Evolutionary conservation across 257 asterid species (phyloP), one percentile per base, ranked within the genome.

Genomic region (Penstemon newberryi): DNA sequence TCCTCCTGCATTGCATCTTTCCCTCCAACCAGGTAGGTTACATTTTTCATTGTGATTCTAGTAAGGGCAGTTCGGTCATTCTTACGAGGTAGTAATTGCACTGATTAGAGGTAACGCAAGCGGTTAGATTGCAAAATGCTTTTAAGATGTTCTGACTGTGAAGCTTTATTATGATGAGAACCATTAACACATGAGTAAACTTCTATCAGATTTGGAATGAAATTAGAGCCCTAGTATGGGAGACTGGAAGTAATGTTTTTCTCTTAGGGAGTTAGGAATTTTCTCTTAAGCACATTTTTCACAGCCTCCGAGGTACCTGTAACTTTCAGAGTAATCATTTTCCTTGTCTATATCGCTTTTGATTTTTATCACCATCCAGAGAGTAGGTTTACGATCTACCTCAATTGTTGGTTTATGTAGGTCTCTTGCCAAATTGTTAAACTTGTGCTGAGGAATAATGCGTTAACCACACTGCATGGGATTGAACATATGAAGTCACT

Each of bases 401-500:
- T 67, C 69, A 71, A 45, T 60, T 58, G 45, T 69, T 75, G 71
- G 68, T 63, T 83, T 81, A 69, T 83, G 78, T 87, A 94, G 99
- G 91, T 91, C 61, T 84, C 87, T 8, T 84, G 86, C 73, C 91
- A 82, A 74, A 85, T 94, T 78, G 87, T 87, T 71, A 91, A 87
- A 79, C 96, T 94, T 67, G 95, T 89, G 66, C 77, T 94, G 81
- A 85, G 97, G 83, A 91, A 94, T 86, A 94, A 94, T 78, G 96
- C 96, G 67, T 83, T 94, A 67, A 89, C 96, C 70, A 80, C 96
- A 58, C 80, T 94, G 86, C 82, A 69, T 59, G 99, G 97, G 69
- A 82, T 94, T 73, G 96, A 94, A 73, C 85, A 87, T 72, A 65
- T 94, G 78, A 89, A 85, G 80, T 89, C 95, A 60, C 87, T 94